These are phyloP conservation scores for Penicillium sp. DNA, from an alignment of 2,329 filamentous ascomycete genomes.

Conservation along the genomic window DNA sequence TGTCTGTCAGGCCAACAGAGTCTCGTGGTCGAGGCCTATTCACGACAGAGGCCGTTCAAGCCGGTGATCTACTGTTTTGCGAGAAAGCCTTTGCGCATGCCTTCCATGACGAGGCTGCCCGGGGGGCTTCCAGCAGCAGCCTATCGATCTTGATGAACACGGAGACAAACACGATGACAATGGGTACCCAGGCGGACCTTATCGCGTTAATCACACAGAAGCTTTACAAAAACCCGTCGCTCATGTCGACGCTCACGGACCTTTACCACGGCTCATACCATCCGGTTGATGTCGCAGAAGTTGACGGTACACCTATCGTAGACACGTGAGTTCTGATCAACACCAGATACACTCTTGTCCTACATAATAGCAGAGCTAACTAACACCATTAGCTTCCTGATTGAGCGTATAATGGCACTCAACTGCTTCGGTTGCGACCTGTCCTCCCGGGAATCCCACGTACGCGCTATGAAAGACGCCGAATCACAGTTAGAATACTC, in stretches of 20 bases:
- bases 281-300: constrained; percentile 26
- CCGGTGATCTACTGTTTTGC: constrained; percentile 59
- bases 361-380: neutral
- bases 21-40: constrained; percentile 58
- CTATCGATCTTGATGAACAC: constrained; percentile 46
- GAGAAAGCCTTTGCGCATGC: constrained; percentile 60
- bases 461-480: no score
- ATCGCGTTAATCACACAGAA: constrained; percentile 52
- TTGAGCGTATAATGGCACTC: constrained; percentile 47
- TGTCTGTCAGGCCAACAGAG: constrained; percentile 47
- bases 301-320: constrained; percentile 49
- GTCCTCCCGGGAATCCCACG: constrained; percentile 29
- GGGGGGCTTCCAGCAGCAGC: constrained; percentile 4
- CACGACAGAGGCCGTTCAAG: constrained; percentile 51
- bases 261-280: constrained; percentile 50
- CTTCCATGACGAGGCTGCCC: constrained; percentile 14
- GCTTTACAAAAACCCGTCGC: constrained; percentile 48
- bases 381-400: constrained; percentile 49
- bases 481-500: neutral
- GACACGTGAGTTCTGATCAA: constrained; percentile 50
- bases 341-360: no score
- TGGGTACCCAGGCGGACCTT: constrained; percentile 50
- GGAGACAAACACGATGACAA: constrained; percentile 33
- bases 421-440: constrained; percentile 52
- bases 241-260: constrained; percentile 38